These are phyloP conservation scores for Talaromyces rugulosus DNA, from an alignment of 2,329 filamentous ascomycete genomes.

Conservation along the genomic window DNA sequence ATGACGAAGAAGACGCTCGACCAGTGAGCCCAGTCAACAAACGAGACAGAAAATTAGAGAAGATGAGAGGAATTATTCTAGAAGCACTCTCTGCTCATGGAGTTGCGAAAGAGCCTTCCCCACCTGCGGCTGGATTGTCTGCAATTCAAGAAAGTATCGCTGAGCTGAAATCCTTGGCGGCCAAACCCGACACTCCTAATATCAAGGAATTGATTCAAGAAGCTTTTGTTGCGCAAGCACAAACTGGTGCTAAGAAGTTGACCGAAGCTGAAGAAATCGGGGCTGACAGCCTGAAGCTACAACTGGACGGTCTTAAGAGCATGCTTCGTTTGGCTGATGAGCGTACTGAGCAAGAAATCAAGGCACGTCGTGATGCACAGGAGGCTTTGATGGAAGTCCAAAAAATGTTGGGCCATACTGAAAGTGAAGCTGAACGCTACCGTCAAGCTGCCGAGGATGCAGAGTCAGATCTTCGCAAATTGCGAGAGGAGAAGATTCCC, in stretches of 20 bases:
- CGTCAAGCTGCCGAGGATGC: slow-evolving; percentile 59
- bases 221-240: slow-evolving; percentile 48
- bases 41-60: slow-evolving; percentile 74
- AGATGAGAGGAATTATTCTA: slow-evolving; percentile 65
- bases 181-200: slow-evolving; percentile 41
- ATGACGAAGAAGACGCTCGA: slow-evolving; percentile 58
- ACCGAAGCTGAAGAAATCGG: slow-evolving; percentile 49
- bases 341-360: slow-evolving; percentile 61
- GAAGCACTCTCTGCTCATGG: slow-evolving; percentile 58
- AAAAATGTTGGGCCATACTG: slow-evolving; percentile 61
- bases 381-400: slow-evolving; percentile 71
- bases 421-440: slow-evolving; percentile 50
- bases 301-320: slow-evolving; percentile 66
- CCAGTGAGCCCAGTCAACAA: slow-evolving; percentile 66
- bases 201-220: slow-evolving; percentile 62
- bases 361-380: slow-evolving; percentile 62
- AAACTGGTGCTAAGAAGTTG: slow-evolving; percentile 41
- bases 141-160: slow-evolving; percentile 37
- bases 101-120: slow-evolving; percentile 18
- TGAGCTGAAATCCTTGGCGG: slow-evolving; percentile 24
- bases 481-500: slow-evolving; percentile 65
- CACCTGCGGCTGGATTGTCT: slow-evolving; percentile 30
- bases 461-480: slow-evolving; percentile 58
- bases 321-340: slow-evolving; percentile 62
- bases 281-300: slow-evolving; percentile 48